Evolutionary conservation across 257 asterid genomes (phyloP).

Genomic region (Lavandula angustifolia): DNA sequence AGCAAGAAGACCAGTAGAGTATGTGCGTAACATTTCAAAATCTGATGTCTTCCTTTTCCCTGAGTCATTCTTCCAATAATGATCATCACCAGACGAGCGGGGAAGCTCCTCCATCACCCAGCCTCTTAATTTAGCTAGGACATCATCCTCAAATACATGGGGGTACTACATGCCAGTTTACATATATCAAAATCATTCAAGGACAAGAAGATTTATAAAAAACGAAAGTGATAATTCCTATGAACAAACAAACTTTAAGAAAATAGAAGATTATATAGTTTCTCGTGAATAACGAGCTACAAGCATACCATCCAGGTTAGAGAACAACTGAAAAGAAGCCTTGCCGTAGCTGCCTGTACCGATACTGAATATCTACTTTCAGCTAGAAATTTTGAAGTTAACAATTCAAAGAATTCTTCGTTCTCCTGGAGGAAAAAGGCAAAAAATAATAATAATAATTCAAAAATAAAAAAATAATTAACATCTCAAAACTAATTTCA

Average conservation of each 20-base stretch:
- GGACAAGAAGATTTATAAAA: slow-evolving; percentile 6
- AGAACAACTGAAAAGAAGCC: slow-evolving; percentile 94
- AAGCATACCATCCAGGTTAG: slow-evolving; percentile 79
- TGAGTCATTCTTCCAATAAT: slow-evolving; percentile 60
- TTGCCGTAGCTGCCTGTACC: slow-evolving; percentile 73
- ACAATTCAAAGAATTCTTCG: slow-evolving; percentile 83
- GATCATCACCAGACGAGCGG: slow-evolving; percentile 61
- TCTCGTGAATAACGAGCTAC: slow-evolving; percentile 3
- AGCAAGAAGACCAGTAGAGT: slow-evolving; percentile 91
- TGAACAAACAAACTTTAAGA: neutral
- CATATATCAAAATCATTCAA: slow-evolving; percentile 32
- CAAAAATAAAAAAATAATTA: slow-evolving; percentile 13
- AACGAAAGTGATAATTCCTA: neutral
- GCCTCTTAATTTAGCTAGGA: slow-evolving; percentile 70
- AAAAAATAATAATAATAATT: too few relatives aligned
- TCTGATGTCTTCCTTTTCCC: slow-evolving; percentile 64
- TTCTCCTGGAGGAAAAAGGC: slow-evolving; percentile 69
- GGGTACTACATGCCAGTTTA: slow-evolving; percentile 75
- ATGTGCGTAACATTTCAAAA: slow-evolving; percentile 80
- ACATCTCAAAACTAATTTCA: neutral
- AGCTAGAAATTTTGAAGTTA: slow-evolving; percentile 71
- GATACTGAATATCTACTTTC: slow-evolving; percentile 73
- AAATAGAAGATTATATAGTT: neutral
- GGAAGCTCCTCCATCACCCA: slow-evolving; percentile 89
- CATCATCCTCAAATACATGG: slow-evolving; percentile 85